Percentiles rank a stretch among this genome's conserved stretches.
Evolutionary conservation across 129 eudicot genomes (phyloP).

Genomic region (Smallanthus sonchifolius): DNA sequence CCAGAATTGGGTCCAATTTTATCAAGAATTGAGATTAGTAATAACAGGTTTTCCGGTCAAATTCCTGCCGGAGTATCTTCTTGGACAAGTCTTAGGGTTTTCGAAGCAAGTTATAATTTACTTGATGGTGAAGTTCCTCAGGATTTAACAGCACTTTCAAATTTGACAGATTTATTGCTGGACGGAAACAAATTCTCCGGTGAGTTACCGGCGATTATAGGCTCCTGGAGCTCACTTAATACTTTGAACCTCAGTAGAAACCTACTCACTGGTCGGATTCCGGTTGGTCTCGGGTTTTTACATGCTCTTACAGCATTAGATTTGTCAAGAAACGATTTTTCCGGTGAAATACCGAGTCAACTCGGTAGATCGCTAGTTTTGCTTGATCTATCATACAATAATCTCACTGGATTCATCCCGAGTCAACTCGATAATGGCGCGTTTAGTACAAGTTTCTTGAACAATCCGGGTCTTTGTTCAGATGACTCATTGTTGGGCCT

Average conservation of each 20-base stretch:
- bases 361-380: slow-evolving; percentile 32
- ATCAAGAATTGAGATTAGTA: slow-evolving; percentile 45
- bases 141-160: slow-evolving; percentile 51
- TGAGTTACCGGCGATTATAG: slow-evolving; percentile 45
- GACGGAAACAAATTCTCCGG: slow-evolving; percentile 69
- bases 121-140: slow-evolving; percentile 60
- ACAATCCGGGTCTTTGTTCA: slow-evolving; percentile 64
- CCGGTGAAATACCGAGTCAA: slow-evolving; percentile 63
- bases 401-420: slow-evolving; percentile 69
- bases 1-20: slow-evolving; percentile 33
- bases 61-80: slow-evolving; percentile 53
- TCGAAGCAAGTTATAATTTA: slow-evolving; percentile 58
- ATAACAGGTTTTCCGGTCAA: slow-evolving; percentile 63
- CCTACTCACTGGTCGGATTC: slow-evolving; percentile 66
- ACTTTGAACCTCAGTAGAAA: slow-evolving; percentile 56
- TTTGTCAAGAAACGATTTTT: slow-evolving; percentile 56
- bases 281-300: slow-evolving; percentile 50
- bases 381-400: slow-evolving; percentile 67
- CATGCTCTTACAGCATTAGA: slow-evolving; percentile 48
- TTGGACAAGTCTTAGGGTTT: slow-evolving; percentile 45
- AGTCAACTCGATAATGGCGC: slow-evolving; percentile 39
- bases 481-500: slow-evolving; percentile 38
- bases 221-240: slow-evolving; percentile 50
- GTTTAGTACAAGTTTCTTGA: slow-evolving; percentile 43
- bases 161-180: slow-evolving; percentile 29